Percentiles rank a stretch among this genome's conserved stretches.
Conservation (phyloP, 805 yeast genomes). For the Dipodascus albidus region DNA sequence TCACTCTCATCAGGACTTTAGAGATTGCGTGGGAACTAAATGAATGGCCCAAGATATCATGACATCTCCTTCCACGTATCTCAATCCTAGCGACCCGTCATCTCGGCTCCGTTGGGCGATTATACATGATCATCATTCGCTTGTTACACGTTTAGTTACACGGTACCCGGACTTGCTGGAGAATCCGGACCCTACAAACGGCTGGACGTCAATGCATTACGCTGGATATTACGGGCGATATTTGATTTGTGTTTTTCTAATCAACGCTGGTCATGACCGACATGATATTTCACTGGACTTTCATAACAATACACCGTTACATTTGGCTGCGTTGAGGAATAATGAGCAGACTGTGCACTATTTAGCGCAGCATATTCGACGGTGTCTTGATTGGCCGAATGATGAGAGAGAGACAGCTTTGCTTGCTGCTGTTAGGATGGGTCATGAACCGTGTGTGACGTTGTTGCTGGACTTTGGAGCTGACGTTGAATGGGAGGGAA, state of each 20-base stretch:
- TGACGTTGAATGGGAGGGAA: slow-evolving; percentile 59
- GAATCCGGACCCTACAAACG: slow-evolving; percentile 56
- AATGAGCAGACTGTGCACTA: slow-evolving; percentile 66
- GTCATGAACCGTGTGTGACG: slow-evolving; percentile 51
- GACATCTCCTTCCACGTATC: neutral
- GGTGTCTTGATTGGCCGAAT: slow-evolving; percentile 52
- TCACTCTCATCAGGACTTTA: no score
- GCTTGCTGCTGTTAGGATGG: slow-evolving; percentile 54
- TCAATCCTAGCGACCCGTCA: slow-evolving; percentile 36
- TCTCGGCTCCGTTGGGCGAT: slow-evolving; percentile 60
- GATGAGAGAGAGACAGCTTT: slow-evolving; percentile 29
- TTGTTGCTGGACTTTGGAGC: slow-evolving; percentile 66
- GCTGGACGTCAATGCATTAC: slow-evolving; percentile 78
- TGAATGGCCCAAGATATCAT: neutral
- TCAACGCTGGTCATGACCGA: slow-evolving; percentile 45
- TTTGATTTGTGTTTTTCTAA: slow-evolving; percentile 46
- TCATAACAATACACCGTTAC: slow-evolving; percentile 55
- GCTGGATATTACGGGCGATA: slow-evolving; percentile 67
- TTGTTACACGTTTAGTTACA: slow-evolving; percentile 52
- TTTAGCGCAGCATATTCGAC: slow-evolving; percentile 53
- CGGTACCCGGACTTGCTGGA: slow-evolving; percentile 60
- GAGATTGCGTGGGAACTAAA: no score
- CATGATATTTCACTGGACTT: slow-evolving; percentile 40
- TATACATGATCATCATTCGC: slow-evolving; percentile 45
- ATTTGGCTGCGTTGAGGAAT: slow-evolving; percentile 51